Evolutionary conservation across 1,284 basidiomycete genomes (phyloP).

Genomic region (Fomitopsis schrenkii): DNA sequence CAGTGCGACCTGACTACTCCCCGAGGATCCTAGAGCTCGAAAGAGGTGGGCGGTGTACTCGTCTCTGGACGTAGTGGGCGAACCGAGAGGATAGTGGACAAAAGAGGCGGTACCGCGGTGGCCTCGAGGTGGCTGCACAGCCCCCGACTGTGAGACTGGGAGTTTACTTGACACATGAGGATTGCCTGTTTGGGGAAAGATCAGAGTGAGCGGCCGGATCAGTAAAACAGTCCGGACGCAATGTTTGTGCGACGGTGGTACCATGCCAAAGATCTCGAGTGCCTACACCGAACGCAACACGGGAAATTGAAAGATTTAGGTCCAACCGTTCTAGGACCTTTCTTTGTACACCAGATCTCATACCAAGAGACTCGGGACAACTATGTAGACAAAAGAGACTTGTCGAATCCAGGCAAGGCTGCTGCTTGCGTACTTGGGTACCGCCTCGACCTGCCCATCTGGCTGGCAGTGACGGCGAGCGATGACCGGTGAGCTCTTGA

Average conservation of each 20-base stretch:
- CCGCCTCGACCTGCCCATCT: background rate
- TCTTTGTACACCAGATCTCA: background rate
- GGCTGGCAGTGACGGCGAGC: background rate
- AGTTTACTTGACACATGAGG: background rate
- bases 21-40: background rate
- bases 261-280: background rate
- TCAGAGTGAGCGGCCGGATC: background rate
- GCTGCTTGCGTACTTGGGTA: background rate
- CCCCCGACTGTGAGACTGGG: background rate
- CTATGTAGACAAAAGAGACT: background rate
- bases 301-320: background rate
- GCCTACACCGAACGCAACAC: background rate
- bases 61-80: background rate
- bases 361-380: background rate
- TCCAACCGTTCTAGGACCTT: background rate
- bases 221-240: background rate
- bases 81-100: background rate
- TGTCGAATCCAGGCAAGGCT: background rate
- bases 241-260: background rate
- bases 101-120: background rate
- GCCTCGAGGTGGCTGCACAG: background rate
- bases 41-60: background rate
- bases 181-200: background rate
- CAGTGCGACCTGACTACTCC: background rate
- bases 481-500: no score